Percentiles rank a stretch among this genome's conserved stretches.
Conservation (phyloP, 108 stramenopile genomes). For the Nannochloropsis gaditana region DNA sequence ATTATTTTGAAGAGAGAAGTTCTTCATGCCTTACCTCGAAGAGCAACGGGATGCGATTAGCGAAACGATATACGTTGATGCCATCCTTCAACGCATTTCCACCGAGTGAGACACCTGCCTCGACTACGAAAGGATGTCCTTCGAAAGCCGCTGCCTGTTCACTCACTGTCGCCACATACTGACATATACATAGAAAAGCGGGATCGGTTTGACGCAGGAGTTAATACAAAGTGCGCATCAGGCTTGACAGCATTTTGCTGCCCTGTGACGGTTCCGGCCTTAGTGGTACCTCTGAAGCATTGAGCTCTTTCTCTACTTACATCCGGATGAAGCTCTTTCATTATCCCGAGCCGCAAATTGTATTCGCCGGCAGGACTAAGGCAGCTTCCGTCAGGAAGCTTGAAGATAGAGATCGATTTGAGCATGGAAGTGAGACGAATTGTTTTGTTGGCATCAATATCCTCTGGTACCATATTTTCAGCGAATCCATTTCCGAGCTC, state of each 20-base stretch:
- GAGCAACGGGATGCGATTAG: slow-evolving; percentile 91
- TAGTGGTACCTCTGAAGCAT: too few relatives aligned
- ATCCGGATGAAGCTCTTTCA: slow-evolving; percentile 81
- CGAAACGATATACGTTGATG: slow-evolving; percentile 86
- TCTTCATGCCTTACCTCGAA: slow-evolving; percentile 60
- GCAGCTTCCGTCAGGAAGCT: slow-evolving; percentile 80
- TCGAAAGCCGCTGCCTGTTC: slow-evolving; percentile 46
- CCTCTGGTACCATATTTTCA: slow-evolving; percentile 30
- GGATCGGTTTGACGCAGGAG: too few relatives aligned
- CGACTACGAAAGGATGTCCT: slow-evolving; percentile 93
- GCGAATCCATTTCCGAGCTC: slow-evolving; percentile 36
- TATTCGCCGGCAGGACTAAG: slow-evolving; percentile 89
- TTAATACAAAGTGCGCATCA: too few relatives aligned
- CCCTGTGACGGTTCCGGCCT: too few relatives aligned
- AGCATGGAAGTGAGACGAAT: slow-evolving; percentile 76
- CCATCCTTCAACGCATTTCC: slow-evolving; percentile 80
- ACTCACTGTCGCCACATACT: slow-evolving; percentile 46
- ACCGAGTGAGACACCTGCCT: slow-evolving; percentile 90
- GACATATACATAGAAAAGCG: neutral
- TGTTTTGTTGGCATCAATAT: slow-evolving; percentile 57
- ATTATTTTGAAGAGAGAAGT: neutral
- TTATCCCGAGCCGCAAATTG: slow-evolving; percentile 88
- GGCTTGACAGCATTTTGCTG: too few relatives aligned
- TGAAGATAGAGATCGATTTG: slow-evolving; percentile 66
- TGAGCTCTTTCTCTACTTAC: slow-evolving; percentile 21